Evolutionary conservation across 108 stramenopile genomes (phyloP), one percentile per base, ranked within the genome.

Genomic region (Cylindrotheca closterium): DNA sequence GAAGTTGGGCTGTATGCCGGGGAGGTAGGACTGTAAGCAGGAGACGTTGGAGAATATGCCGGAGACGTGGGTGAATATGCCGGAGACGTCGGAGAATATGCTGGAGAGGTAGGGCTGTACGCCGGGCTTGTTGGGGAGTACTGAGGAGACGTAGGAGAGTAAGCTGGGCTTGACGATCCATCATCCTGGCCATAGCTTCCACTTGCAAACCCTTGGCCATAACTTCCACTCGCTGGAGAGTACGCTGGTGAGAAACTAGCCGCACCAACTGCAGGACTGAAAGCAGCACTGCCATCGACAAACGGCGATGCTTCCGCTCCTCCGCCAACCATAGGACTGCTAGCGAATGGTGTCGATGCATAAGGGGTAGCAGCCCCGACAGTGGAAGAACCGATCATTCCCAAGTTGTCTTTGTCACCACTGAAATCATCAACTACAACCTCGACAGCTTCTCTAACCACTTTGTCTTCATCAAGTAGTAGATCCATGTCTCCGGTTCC

Each of bases 401-500:
- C 85, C 47, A 89, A 51, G 0, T 42, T 33, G 30, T 82, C 78
- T 37, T 87, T 83, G 67, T 83, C 79, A 27, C 62, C 85, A 42
- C 68, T 75, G 55, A 88, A 78, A 19, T 93, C 90, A 65, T 93
- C 92, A 15, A 79, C 89, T 23, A 91, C 93, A 26, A 95, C 79
- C 65, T 95, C 94, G 30, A 96, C 88, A 34, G 93, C 95, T 59
- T 94, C 87, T 23, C 84, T 85, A 25, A 91, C 78, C 53, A 98
- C 89, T 77, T 96, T 96, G 46, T 93, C 79, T 61, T 96, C 93
- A 58, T 99, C 97, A 52, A 99, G 82, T 47, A 96, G 75, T 22
- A 98, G 78, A 50, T 98, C 97, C 81, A 98, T 93, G 57, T 85
- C 81, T 28, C 97, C 97, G 0, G 97, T 97, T 42, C 97, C 97